Evolutionary conservation across 2,329 filamentous ascomycete species (phyloP).

Genomic region (Fusarium illudens): DNA sequence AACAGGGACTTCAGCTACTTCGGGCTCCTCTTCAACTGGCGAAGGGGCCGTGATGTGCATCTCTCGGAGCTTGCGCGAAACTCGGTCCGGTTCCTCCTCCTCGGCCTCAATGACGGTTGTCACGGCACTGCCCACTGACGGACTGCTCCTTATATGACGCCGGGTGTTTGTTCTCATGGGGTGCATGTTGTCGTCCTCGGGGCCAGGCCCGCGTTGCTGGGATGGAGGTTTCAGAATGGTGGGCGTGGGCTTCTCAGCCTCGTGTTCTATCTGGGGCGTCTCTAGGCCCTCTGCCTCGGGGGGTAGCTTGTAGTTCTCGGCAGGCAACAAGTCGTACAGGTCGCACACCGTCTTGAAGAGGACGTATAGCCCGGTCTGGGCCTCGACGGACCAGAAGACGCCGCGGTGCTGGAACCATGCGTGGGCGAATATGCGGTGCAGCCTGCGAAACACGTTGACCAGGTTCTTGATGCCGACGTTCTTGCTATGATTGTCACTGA

Average conservation of each 20-base stretch:
- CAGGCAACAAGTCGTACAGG: slow-evolving; percentile 84
- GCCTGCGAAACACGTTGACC: slow-evolving; percentile 91
- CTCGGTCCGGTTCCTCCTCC: slow-evolving; percentile 70
- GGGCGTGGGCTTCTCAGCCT: slow-evolving; percentile 50
- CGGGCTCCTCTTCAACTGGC: slow-evolving; percentile 63
- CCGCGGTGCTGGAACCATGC: slow-evolving; percentile 98
- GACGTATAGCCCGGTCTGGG: slow-evolving; percentile 89
- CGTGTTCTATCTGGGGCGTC: slow-evolving; percentile 51
- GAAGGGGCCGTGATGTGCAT: slow-evolving; percentile 62
- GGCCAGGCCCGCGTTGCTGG: slow-evolving; percentile 43
- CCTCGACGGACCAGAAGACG: slow-evolving; percentile 94
- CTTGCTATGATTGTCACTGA: slow-evolving; percentile 66
- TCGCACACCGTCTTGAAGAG: slow-evolving; percentile 99
- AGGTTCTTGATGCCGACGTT: slow-evolving; percentile 79
- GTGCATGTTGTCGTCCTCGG: slow-evolving; percentile 61
- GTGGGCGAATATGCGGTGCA: slow-evolving; percentile 97
- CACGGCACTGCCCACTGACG: slow-evolving; percentile 80
- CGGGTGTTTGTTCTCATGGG: slow-evolving; percentile 75
- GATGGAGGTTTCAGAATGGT: slow-evolving; percentile 49
- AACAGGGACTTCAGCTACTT: slow-evolving; percentile 52
- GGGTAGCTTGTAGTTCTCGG: slow-evolving; percentile 95
- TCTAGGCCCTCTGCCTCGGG: slow-evolving; percentile 90
- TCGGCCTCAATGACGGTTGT: slow-evolving; percentile 84
- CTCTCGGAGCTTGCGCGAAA: slow-evolving; percentile 56
- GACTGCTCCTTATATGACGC: slow-evolving; percentile 81